These are phyloP conservation scores for Eucalyptus erythrocorys DNA, from an alignment of 345 rosid species.

Conservation along the genomic window DNA sequence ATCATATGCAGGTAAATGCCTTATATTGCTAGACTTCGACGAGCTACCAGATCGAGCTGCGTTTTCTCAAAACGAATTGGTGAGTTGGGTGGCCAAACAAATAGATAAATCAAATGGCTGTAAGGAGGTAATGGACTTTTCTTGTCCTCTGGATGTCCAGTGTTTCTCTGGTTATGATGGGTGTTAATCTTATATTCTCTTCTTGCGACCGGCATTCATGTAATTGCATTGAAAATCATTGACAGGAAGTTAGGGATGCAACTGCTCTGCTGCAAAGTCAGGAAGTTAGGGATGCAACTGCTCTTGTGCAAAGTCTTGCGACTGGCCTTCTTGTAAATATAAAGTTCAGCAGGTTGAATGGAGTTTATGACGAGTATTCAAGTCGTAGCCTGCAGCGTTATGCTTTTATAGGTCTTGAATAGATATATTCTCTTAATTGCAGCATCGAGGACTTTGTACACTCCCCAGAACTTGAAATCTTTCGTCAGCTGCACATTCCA, in stretches of 20 bases:
- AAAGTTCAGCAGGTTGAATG: constrained; percentile 66
- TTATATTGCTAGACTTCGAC: constrained; percentile 43
- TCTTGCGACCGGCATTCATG: too few species aligned
- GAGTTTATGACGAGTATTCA: not conserved
- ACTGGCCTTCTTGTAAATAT: constrained; percentile 95
- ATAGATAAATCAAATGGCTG: constrained; percentile 81
- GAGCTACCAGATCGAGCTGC: constrained; percentile 6
- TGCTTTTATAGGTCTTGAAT: not conserved
- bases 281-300: constrained; percentile 77
- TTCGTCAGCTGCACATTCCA: constrained; percentile 86
- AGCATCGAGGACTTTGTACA: constrained; percentile 95
- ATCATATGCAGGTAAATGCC: constrained; percentile 54
- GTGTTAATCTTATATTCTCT: not conserved
- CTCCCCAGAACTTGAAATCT: constrained; percentile 86
- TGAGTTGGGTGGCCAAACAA: constrained; percentile 67
- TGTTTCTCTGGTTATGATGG: not conserved
- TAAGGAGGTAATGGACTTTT: constrained; percentile 39
- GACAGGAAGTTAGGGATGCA: constrained; percentile 68
- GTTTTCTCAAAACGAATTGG: constrained; percentile 80
- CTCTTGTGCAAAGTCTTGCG: constrained; percentile 73
- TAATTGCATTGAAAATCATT: too few species aligned
- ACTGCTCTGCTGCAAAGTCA: constrained; percentile 76
- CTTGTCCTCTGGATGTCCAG: not conserved
- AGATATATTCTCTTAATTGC: constrained; percentile 11
- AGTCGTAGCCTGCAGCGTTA: not conserved